A percentile compares a stretch with the other conserved stretches of the same genome.
These are phyloP conservation scores for Myxozyma vanderwaltii DNA, from an alignment of 805 yeast species.

Conservation along the genomic window DNA sequence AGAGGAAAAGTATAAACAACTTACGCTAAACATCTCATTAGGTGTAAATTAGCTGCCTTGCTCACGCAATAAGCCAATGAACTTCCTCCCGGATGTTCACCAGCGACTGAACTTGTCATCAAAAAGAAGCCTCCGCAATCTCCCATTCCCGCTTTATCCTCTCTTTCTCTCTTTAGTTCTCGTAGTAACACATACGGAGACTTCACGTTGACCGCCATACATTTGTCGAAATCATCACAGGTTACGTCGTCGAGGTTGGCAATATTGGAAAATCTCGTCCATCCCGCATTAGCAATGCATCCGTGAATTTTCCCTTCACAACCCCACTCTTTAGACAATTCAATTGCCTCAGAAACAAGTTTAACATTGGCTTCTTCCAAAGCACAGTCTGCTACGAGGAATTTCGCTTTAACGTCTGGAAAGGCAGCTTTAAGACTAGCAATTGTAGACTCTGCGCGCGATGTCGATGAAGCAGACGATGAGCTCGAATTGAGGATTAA, in stretches of 20 bases:
- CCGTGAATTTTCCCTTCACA: constrained; percentile 44
- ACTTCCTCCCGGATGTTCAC: constrained; percentile 37
- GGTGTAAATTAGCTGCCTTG: constrained; percentile 42
- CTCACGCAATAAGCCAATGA: constrained; percentile 46
- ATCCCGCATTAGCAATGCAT: constrained; percentile 47
- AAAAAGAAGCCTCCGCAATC: constrained; percentile 29
- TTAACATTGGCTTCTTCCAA: constrained; percentile 34
- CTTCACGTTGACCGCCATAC: constrained; percentile 33
- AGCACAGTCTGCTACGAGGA: constrained; percentile 41
- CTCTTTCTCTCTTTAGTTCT: constrained; percentile 17
- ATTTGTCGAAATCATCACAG: constrained; percentile 38
- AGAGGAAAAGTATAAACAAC: background rate
- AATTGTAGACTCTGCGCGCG: constrained; percentile 41
- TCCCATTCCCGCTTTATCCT: constrained; percentile 12
- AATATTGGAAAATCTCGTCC: constrained; percentile 44
- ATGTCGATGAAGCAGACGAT: constrained; percentile 36
- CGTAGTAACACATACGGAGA: constrained; percentile 26
- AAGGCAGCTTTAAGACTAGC: constrained; percentile 11
- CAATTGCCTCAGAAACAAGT: constrained; percentile 40
- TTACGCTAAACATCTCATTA: constrained; percentile 39
- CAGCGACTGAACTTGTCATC: constrained; percentile 33
- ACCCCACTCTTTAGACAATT: constrained; percentile 17
- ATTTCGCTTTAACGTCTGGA: constrained; percentile 33
- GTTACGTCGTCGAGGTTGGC: constrained; percentile 42
- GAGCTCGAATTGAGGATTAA: constrained; percentile 43